These are phyloP conservation scores for Thraustochytrium sp. DNA, from an alignment of 352 stramenopile genomes.

Conservation along the genomic window DNA sequence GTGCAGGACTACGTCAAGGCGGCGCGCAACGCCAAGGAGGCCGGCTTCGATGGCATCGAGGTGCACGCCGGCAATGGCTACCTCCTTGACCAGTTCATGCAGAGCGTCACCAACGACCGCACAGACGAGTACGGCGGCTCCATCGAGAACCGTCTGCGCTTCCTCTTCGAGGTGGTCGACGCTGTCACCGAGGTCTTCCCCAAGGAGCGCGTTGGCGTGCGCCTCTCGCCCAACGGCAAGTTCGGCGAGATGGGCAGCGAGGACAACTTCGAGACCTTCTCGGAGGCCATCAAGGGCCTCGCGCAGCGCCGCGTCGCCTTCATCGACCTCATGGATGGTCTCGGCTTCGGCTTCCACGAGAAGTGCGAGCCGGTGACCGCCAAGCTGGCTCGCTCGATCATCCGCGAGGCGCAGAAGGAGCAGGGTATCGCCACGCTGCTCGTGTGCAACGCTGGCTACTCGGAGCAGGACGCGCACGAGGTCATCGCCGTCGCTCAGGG, in stretches of 20 bases:
- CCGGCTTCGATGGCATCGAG: slow-evolving; percentile 79
- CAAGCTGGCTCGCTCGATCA: slow-evolving; percentile 52
- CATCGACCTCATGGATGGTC: not conserved
- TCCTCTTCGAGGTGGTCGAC: slow-evolving; percentile 62
- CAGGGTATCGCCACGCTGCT: slow-evolving; percentile 38
- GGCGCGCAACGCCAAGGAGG: slow-evolving; percentile 59
- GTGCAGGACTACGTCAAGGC: slow-evolving; percentile 64
- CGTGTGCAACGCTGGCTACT: slow-evolving; percentile 56
- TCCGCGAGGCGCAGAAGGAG: slow-evolving; percentile 12
- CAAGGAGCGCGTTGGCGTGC: slow-evolving; percentile 47
- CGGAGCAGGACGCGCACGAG: slow-evolving; percentile 6
- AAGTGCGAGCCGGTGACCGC: slow-evolving; percentile 51
- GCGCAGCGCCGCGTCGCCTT: slow-evolving; percentile 44
- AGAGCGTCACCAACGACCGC: slow-evolving; percentile 67
- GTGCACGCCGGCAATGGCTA: slow-evolving; percentile 81
- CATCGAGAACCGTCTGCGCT: slow-evolving; percentile 69
- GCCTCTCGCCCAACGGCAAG: slow-evolving; percentile 12
- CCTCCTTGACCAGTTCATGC: slow-evolving; percentile 79
- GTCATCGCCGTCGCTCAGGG: slow-evolving; percentile 55
- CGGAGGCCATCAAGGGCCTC: not conserved
- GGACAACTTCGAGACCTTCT: slow-evolving; percentile 50
- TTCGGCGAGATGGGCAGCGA: slow-evolving; percentile 53
- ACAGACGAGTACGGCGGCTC: slow-evolving; percentile 73
- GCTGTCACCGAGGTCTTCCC: slow-evolving; percentile 56
- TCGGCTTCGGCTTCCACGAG: not conserved